phyloP scores from a whole-genome alignment of 768 basidiomycete genomes.

The Tylopilus balloui region DNA sequence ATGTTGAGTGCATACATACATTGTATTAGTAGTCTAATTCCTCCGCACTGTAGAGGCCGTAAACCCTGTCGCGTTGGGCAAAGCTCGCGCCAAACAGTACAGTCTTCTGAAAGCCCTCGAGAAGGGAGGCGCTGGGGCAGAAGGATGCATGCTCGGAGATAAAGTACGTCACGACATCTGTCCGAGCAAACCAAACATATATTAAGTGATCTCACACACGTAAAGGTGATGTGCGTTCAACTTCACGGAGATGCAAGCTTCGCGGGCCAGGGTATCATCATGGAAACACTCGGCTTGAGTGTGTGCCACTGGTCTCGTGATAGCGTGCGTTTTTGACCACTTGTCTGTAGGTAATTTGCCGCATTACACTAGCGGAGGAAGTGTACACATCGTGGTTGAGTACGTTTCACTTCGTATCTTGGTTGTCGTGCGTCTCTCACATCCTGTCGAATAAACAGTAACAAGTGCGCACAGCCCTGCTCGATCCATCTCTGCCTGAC shows the following conservation, averaged over 20 bases:
- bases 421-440: not conserved
- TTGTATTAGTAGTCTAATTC: not conserved
- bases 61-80: conserved; percentile 83
- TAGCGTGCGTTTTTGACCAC: not conserved
- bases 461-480: conserved; percentile 42
- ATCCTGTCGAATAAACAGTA: conserved; percentile 34
- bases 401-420: conserved; percentile 35
- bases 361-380: conserved; percentile 88
- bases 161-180: conserved; percentile 16
- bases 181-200: not conserved
- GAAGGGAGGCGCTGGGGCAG: conserved; percentile 19
- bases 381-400: conserved; percentile 89
- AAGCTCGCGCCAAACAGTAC: conserved; percentile 88
- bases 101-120: conserved; percentile 66
- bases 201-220: conserved; percentile 24
- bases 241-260: conserved; percentile 92
- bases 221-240: conserved; percentile 83
- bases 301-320: conserved; percentile 19
- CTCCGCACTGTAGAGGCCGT: conserved; percentile 58
- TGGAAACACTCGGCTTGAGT: conserved; percentile 85
- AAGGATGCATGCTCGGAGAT: conserved; percentile 31
- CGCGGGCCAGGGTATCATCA: conserved; percentile 84
- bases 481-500: not conserved
- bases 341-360: conserved; percentile 66
- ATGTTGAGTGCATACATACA: not conserved